These are phyloP conservation scores for Asterochloris erici DNA, from an alignment of 139 green algal genomes.

Conservation along the genomic window DNA sequence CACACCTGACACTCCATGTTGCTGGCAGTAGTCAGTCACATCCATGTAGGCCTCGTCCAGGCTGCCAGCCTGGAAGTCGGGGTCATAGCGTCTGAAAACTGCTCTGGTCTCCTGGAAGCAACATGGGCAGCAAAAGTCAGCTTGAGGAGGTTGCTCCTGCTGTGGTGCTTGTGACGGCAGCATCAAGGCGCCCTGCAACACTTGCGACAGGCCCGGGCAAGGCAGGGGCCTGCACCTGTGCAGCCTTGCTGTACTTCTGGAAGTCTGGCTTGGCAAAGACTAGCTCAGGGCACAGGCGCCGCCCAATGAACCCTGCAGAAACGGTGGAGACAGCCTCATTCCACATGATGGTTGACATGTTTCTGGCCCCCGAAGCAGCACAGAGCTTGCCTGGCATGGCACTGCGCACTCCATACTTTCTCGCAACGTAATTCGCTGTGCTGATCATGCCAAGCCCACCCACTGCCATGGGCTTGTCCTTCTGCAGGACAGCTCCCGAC, in stretches of 20 bases:
- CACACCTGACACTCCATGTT: constrained; percentile 35
- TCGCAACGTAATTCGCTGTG: constrained; percentile 83
- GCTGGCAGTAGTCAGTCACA: constrained; percentile 67
- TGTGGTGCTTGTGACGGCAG: no score
- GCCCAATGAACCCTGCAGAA: constrained; percentile 67
- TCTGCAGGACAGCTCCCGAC: constrained; percentile 31
- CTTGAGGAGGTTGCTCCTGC: no score
- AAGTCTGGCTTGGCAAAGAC: constrained; percentile 61
- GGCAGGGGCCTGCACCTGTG: background rate
- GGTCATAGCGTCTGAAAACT: constrained; percentile 71
- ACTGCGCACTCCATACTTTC: constrained; percentile 77
- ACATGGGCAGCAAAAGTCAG: background rate
- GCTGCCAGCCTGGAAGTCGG: constrained; percentile 59
- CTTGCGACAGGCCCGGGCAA: no score
- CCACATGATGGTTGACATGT: background rate
- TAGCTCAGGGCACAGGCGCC: constrained; percentile 75
- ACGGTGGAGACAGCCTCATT: background rate
- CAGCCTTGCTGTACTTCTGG: constrained; percentile 43
- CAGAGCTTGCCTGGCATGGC: constrained; percentile 71
- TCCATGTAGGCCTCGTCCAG: constrained; percentile 88
- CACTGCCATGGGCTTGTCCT: constrained; percentile 73
- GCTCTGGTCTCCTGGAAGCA: constrained; percentile 28
- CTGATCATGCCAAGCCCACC: constrained; percentile 86
- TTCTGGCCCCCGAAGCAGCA: no score
- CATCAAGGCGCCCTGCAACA: no score